A percentile compares a stretch with the other conserved stretches of the same genome.
phyloP scores from a whole-genome alignment of 1,284 basidiomycete species.

The Porodaedalea pini region DNA sequence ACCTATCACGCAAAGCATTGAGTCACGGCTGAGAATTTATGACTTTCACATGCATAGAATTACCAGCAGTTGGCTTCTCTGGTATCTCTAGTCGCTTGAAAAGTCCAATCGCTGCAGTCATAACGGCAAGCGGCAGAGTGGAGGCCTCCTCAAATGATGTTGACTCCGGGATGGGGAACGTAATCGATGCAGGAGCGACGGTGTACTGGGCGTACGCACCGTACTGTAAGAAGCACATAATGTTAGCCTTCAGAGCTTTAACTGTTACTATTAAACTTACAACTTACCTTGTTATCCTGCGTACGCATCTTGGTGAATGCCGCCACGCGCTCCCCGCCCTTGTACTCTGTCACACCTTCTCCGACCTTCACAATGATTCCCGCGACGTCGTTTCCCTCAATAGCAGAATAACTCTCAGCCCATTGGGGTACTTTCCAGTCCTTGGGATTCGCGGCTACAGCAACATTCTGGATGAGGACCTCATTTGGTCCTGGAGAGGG shows the following conservation, averaged over 20 bases:
- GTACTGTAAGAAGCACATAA: neutral
- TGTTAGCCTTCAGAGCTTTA: neutral
- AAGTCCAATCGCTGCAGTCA: conserved; percentile 33
- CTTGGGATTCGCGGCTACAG: conserved; percentile 32
- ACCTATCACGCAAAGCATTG: neutral
- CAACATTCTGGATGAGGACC: conserved; percentile 33
- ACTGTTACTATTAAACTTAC: too few species aligned
- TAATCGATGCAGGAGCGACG: conserved; percentile 12
- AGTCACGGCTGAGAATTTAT: neutral
- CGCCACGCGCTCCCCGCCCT: conserved; percentile 22
- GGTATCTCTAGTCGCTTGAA: conserved; percentile 24
- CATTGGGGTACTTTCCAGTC: conserved; percentile 29
- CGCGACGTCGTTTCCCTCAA: conserved; percentile 23
- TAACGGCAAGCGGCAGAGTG: conserved; percentile 31
- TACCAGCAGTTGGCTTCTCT: neutral
- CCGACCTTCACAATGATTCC: conserved; percentile 20
- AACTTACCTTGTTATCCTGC: conserved; percentile 9
- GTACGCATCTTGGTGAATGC: conserved; percentile 29
- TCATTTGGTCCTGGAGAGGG: conserved; percentile 23
- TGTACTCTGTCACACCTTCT: conserved; percentile 21
- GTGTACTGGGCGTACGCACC: conserved; percentile 16
- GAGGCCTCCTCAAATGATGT: conserved; percentile 32
- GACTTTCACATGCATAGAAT: neutral
- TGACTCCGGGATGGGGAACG: conserved; percentile 9
- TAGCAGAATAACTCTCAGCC: conserved; percentile 18